These are phyloP conservation scores for Chlorella sp. DNA, from an alignment of 139 green algal species.

Conservation along the genomic window DNA sequence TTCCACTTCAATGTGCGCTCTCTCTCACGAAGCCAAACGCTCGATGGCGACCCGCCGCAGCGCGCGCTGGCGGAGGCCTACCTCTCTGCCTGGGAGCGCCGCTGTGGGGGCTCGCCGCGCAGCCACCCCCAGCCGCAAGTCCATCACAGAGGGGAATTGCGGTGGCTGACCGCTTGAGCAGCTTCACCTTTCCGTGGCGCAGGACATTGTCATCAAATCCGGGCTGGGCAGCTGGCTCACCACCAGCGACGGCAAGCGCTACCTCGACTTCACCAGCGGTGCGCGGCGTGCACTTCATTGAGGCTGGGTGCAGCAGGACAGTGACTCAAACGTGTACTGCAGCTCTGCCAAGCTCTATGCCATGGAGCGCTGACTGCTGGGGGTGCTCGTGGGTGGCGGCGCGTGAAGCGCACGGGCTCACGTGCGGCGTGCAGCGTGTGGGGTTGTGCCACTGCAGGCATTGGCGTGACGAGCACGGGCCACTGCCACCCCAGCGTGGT, in stretches of 20 bases:
- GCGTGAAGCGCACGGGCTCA: neutral
- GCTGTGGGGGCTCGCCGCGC: too few relatives aligned
- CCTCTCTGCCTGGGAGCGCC: neutral
- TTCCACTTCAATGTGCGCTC: neutral
- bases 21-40: neutral
- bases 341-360: neutral
- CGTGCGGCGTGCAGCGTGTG: too few relatives aligned
- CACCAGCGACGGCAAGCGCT: conserved; percentile 50
- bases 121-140: too few relatives aligned
- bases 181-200: conserved; percentile 2
- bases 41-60: neutral
- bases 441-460: conserved; percentile 2
- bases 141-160: too few relatives aligned
- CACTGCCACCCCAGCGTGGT: conserved; percentile 79
- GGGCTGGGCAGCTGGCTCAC: conserved; percentile 59
- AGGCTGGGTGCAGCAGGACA: neutral
- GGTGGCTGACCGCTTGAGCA: neutral
- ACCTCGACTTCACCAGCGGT: conserved; percentile 68
- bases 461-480: conserved; percentile 63
- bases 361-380: neutral
- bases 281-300: neutral
- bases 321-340: neutral
- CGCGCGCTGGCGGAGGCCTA: neutral
- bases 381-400: neutral
- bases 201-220: conserved; percentile 59